Base-by-base conservation (phyloP, 148 eudicot species). In the Rhododendron williamsianum region DNA sequence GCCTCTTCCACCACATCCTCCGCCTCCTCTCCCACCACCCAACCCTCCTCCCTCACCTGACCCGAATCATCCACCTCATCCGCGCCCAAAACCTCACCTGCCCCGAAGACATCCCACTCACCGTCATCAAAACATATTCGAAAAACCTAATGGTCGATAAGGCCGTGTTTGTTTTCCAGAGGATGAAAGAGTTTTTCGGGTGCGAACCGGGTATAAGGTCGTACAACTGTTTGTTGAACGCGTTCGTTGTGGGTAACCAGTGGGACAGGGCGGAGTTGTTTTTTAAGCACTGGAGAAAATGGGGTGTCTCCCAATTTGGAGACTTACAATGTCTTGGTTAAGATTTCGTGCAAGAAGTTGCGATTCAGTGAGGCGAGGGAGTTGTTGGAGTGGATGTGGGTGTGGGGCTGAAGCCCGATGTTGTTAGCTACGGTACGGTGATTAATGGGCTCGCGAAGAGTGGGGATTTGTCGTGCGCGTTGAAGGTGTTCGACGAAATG, bases 401-500 rank as follows among this genome's bases (percentile, higher is more conserved):
- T 56, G 67, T 78, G 84, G 56, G 92, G 88, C 43, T 93, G 86
- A 76, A 63, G 18, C 98, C 97, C 19, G 95, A 93, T 88, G 88
- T 90, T 54, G 89, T 88, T 89, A 94, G 93, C 87, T 93, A 94
- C 83, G 94, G 93, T 8, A 90, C 95, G 76, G 80, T 93, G 90
- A 91, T 93, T 1, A 91, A 86, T 84, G 97, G 95, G 80, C 81
- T 86, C 58, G 94, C 87, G n/a, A 93, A 94, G 87, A 87, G 88
- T 86, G 91, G 92, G 30, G 80, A 89, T 27, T 27, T 94, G 48
- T 7, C 23, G 0, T 87, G 85, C 82, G 99, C 97, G 0, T 46
- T 86, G 81, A 49, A 90, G 84, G 87, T 96, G 94, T 93, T 96
- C 52, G 97, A 93, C 69, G 98, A 92, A 91, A 96, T 96, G 99